Conservation (phyloP, 805 yeast species). For the Pachysolen tannophilus region DNA sequence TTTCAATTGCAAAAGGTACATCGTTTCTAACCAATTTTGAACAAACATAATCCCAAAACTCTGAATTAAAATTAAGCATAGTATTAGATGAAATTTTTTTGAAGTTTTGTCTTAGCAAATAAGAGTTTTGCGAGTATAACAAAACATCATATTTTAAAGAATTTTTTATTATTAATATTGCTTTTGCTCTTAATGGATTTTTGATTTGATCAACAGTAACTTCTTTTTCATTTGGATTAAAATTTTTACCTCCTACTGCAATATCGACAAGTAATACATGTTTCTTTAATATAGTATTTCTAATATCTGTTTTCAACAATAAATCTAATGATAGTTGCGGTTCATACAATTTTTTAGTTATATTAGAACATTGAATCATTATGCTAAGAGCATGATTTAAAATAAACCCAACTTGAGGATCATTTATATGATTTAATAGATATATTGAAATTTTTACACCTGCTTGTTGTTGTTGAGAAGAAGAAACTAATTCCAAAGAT, state of each 20-base stretch:
- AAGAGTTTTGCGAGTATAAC: constrained; percentile 31
- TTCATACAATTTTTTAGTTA: constrained; percentile 13
- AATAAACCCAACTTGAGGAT: constrained; percentile 16
- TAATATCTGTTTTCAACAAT: constrained; percentile 35
- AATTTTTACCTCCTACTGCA: constrained; percentile 3
- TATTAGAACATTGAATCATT: constrained; percentile 1
- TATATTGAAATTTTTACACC: constrained; percentile 43
- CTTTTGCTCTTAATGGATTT: constrained; percentile 8
- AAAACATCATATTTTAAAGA: constrained; percentile 40
- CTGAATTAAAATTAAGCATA: neutral
- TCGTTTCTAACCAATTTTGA: constrained; percentile 1
- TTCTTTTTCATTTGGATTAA: neutral
- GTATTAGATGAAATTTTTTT: constrained; percentile 1
- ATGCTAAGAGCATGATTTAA: constrained; percentile 18
- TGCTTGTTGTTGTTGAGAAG: constrained; percentile 43
- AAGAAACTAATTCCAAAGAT: constrained; percentile 27
- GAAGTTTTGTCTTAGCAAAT: constrained; percentile 16
- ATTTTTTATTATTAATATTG: constrained; percentile 29
- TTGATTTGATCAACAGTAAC: neutral
- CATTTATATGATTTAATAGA: constrained; percentile 27
- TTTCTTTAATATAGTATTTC: constrained; percentile 39
- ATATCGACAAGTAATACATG: constrained; percentile 21
- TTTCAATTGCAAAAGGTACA: constrained; percentile 4
- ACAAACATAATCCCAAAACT: constrained; percentile 5
- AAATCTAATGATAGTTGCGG: constrained; percentile 26